Percentiles rank a stretch among this genome's conserved stretches.
Conservation (phyloP, 2,329 filamentous ascomycete species). For the Calonectria pteridis region DNA sequence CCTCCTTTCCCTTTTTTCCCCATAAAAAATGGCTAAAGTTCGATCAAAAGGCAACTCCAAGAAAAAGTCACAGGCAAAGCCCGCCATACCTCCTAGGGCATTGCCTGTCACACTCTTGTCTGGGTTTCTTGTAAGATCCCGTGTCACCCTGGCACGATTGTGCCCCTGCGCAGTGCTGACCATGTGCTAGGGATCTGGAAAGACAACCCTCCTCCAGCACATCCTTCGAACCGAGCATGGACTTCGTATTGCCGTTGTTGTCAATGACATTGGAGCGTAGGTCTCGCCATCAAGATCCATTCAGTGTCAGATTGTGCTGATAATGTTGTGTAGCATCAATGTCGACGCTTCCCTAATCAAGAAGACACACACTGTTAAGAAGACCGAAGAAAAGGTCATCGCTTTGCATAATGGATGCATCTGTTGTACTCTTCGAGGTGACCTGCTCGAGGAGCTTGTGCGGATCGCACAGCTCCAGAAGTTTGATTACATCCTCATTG, state of each 20-base stretch:
- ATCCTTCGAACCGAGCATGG: slow-evolving; percentile 77
- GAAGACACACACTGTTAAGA: slow-evolving; percentile 66
- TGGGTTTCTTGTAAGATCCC: slow-evolving; percentile 47
- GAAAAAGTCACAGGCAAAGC: slow-evolving; percentile 32
- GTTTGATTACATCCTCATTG: slow-evolving; percentile 80
- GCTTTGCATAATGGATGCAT: slow-evolving; percentile 81
- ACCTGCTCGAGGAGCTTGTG: slow-evolving; percentile 77
- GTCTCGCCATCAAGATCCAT: slow-evolving; percentile 27
- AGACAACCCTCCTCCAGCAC: slow-evolving; percentile 78
- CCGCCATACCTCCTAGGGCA: slow-evolving; percentile 36
- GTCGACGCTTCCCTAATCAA: slow-evolving; percentile 74
- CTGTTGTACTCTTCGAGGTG: slow-evolving; percentile 80
- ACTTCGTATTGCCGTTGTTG: slow-evolving; percentile 77
- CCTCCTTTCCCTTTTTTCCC: background rate
- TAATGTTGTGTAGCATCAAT: slow-evolving; percentile 61
- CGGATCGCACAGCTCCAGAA: slow-evolving; percentile 69
- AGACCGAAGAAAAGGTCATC: slow-evolving; percentile 74
- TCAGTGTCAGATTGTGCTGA: background rate
- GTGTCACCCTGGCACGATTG: background rate
- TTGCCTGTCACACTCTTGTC: slow-evolving; percentile 52
- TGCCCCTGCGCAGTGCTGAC: background rate
- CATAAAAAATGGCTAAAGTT: slow-evolving; percentile 34
- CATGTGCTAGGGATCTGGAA: slow-evolving; percentile 70
- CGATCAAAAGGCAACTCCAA: slow-evolving; percentile 28
- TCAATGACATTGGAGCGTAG: slow-evolving; percentile 77